phyloP scores from a whole-genome alignment of 192 early-diverging fungal species.

The Podila minutissima region DNA sequence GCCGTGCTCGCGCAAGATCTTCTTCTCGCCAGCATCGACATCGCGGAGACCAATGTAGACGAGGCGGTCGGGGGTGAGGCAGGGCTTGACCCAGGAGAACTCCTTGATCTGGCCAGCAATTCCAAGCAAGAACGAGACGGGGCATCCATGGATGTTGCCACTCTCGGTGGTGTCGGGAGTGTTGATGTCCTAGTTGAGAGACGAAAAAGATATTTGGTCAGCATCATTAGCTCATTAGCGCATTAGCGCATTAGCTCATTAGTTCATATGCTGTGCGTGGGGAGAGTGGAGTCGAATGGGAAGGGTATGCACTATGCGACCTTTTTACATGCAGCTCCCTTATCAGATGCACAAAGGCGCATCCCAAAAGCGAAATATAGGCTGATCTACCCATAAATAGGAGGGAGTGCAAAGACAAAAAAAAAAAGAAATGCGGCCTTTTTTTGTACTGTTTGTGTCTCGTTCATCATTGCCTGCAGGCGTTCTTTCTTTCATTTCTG shows the following conservation, averaged over 20 bases:
- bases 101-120: conserved; percentile 71
- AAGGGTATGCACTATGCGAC: too few species aligned
- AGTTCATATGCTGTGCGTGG: too few species aligned
- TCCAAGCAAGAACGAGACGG: conserved; percentile 89
- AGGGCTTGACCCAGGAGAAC: conserved; percentile 85
- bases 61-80: conserved; percentile 77
- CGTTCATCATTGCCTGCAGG: too few species aligned
- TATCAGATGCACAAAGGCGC: background rate
- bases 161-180: conserved; percentile 86
- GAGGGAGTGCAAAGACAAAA: too few species aligned
- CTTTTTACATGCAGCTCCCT: background rate
- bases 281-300: too few species aligned
- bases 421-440: too few species aligned
- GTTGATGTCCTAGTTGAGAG: conserved; percentile 80
- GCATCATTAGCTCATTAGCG: background rate
- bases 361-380: background rate
- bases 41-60: conserved; percentile 98
- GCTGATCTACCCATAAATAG: too few species aligned
- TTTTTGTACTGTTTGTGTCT: too few species aligned
- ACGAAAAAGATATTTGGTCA: background rate
- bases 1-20: conserved; percentile 78
- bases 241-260: background rate
- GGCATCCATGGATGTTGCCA: conserved; percentile 97
- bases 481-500: too few species aligned
- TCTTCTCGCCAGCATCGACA: conserved; percentile 90